Base-by-base conservation (phyloP, 2,329 filamentous ascomycete genomes). In the Epichloe scottii region DNA sequence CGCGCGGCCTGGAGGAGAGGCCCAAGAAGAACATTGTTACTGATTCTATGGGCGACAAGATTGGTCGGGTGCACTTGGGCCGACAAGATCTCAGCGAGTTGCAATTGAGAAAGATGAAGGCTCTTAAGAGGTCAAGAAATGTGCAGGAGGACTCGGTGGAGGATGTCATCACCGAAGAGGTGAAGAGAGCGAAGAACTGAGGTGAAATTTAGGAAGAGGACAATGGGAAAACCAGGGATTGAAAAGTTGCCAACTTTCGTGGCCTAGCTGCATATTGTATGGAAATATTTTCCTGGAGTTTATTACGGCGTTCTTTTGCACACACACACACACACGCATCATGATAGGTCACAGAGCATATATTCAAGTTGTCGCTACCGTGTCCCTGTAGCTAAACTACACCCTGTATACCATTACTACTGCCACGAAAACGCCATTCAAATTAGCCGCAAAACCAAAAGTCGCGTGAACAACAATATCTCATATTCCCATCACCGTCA, bases 81-180 rank as follows among this genome's bases (percentile, higher is more conserved):
- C 89, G 85, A 73, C 89, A 96, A 71, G 89, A 98, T 71, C 77
- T 98, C 53, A 77, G 75, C 63, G 79, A 85, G 60, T 69, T 98
- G 68, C 93, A 98, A 75, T 94, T 90, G 49, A 84, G 93, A 64
- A 98, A 98, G 81, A 97, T 98, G 90, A 98, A 98, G 82, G 93
- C 90, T 58, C 70, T 98, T 59, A 98, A 97, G 80, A 78, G 93
- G 58, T 82, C 78, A 57, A 80, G 88, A 50, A 82, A 82, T 55
- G 79, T 77, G 48, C 74, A 71, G 4, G 72, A 61, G 15, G 71
- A 72, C 53, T 68, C 76, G 48, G 74, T 70, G 52, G 73, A 72
- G 58, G 70, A 74, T 52, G 67, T 59, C 8, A 55, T 60, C 17
- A 63, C 62, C 21, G 65, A 70, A 40, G 68, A 71, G 35, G 58